Evolutionary conservation across 495 filamentous ascomycete species (phyloP).

Genomic region (Terfezia boudieri): DNA sequence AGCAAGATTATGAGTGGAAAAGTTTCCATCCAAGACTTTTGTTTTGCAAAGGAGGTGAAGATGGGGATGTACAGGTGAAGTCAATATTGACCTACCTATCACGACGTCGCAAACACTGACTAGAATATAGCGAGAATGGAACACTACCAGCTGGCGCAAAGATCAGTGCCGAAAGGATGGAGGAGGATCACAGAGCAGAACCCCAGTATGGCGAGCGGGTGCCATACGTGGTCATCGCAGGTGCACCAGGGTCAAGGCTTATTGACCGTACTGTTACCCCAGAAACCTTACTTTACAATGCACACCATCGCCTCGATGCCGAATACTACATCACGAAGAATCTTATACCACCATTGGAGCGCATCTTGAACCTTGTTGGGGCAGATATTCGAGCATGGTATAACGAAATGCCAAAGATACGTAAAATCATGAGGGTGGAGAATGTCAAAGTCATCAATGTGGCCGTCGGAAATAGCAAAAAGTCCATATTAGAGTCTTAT

Average conservation of each 20-base stretch:
- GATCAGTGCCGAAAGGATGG: conserved; percentile 66
- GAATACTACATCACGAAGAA: conserved; percentile 97
- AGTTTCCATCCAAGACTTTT: conserved; percentile 86
- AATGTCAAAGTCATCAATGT: conserved; percentile 13
- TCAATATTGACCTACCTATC: neutral
- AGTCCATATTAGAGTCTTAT: conserved; percentile 57
- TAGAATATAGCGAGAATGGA: conserved; percentile 36
- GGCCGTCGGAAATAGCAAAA: conserved; percentile 22
- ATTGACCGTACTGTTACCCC: conserved; percentile 81
- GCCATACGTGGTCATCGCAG: conserved; percentile 78
- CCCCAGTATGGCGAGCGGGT: conserved; percentile 91
- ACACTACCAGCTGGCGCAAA: conserved; percentile 67
- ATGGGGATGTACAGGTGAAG: conserved; percentile 49
- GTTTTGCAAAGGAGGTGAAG: conserved; percentile 77
- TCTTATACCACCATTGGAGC: conserved; percentile 77
- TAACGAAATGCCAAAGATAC: conserved; percentile 84
- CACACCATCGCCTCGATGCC: conserved; percentile 64
- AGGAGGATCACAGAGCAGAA: conserved; percentile 61
- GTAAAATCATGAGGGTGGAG: conserved; percentile 26
- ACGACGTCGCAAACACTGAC: neutral
- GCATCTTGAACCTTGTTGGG: conserved; percentile 92
- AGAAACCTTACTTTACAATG: conserved; percentile 53
- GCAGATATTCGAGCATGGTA: conserved; percentile 85
- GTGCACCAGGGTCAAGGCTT: conserved; percentile 62
- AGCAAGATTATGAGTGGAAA: conserved; percentile 75